These are phyloP conservation scores for Eustoma russellianum DNA, from an alignment of 257 asterid genomes.

Conservation along the genomic window DNA sequence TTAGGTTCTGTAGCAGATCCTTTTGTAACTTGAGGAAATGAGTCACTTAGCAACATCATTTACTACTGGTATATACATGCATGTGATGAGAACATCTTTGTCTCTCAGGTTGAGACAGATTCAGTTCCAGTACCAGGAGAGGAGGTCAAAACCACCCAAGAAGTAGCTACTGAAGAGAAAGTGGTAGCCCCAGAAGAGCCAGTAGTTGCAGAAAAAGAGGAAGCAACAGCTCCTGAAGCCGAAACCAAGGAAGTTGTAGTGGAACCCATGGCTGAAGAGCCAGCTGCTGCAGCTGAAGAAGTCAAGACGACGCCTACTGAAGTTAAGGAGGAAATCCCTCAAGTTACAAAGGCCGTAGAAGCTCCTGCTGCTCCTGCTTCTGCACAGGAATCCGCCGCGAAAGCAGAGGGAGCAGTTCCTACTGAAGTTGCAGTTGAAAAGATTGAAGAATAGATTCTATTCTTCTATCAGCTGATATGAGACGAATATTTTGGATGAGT, in stretches of 20 bases:
- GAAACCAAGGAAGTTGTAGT: slow-evolving; percentile 11
- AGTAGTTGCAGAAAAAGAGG: slow-evolving; percentile 14
- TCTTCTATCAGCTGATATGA: not conserved
- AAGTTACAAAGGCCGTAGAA: not conserved
- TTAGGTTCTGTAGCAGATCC: not conserved
- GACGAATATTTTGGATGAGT: not conserved
- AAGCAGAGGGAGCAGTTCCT: slow-evolving; percentile 3
- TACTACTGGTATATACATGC: not conserved
- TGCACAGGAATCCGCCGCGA: slow-evolving; percentile 16
- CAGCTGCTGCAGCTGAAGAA: not conserved
- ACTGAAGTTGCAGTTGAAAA: slow-evolving; percentile 34
- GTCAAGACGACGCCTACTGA: slow-evolving; percentile 7
- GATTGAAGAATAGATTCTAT: slow-evolving; percentile 21
- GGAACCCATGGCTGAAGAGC: slow-evolving; percentile 2
- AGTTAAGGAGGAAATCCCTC: not conserved
- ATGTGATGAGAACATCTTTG: not conserved
- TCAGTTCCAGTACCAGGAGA: slow-evolving; percentile 23
- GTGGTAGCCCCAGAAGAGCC: slow-evolving; percentile 12
- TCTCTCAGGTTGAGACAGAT: slow-evolving; percentile 29
- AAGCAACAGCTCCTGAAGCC: slow-evolving; percentile 3
- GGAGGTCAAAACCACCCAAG: slow-evolving; percentile 22
- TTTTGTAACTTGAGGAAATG: not conserved
- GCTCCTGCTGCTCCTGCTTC: slow-evolving; percentile 11
- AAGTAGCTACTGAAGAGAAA: slow-evolving; percentile 17
- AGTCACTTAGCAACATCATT: not conserved